phyloP scores from a whole-genome alignment of 2,329 filamentous ascomycete genomes.

The Aspergillus floridensis region DNA sequence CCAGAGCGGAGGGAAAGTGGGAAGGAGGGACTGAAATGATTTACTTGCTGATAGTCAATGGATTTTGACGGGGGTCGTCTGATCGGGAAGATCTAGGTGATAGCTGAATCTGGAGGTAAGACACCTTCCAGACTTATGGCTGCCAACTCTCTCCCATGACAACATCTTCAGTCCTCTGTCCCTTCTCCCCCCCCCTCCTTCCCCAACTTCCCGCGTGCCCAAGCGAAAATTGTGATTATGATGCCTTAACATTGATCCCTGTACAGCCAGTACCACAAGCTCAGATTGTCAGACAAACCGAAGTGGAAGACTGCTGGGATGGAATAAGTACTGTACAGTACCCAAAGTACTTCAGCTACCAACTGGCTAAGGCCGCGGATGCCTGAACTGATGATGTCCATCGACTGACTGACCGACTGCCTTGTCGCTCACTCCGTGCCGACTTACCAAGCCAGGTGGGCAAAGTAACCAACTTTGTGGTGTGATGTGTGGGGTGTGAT shows the following conservation, averaged over 20 bases:
- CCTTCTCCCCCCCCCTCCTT: too few relatives aligned
- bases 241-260: constrained; percentile 9
- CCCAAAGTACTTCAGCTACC: background rate
- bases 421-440: background rate
- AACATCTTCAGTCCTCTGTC: background rate
- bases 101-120: too few relatives aligned
- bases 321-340: background rate
- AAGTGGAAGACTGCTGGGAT: background rate
- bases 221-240: background rate
- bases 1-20: background rate
- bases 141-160: constrained; percentile 2
- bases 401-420: background rate
- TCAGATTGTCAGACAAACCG: background rate
- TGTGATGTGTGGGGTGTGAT: background rate
- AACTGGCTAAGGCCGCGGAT: background rate
- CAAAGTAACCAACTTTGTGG: background rate
- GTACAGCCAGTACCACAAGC: background rate
- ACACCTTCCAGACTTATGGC: background rate
- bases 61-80: background rate
- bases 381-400: background rate
- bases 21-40: background rate
- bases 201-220: background rate
- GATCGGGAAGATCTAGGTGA: background rate
- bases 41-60: too few relatives aligned
- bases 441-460: background rate